Evolutionary conservation across 208 protist genomes (phyloP).

Genomic region (Trypanosoma mega): DNA sequence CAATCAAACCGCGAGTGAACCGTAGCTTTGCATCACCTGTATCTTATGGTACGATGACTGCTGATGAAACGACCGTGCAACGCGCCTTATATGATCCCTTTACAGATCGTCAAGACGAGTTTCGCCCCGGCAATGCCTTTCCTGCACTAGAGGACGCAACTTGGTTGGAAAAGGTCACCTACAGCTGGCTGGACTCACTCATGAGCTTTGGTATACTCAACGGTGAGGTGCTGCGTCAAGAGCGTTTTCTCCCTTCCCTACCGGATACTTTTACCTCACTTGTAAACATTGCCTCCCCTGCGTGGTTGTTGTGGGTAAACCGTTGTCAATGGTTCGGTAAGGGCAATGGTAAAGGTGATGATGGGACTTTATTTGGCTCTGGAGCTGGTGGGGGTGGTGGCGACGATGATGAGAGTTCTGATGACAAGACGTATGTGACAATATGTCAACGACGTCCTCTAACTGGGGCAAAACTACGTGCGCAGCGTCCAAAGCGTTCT

Average conservation of each 20-base stretch:
- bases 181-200: constrained; percentile 68
- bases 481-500: constrained; percentile 34
- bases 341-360: no score
- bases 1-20: not conserved
- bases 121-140: constrained; percentile 68
- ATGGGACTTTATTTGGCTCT: constrained; percentile 2
- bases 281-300: constrained; percentile 36
- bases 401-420: constrained; percentile 43
- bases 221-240: constrained; percentile 53
- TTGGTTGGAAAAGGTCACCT: constrained; percentile 38
- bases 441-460: constrained; percentile 37
- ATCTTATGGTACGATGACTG: constrained; percentile 11
- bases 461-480: constrained; percentile 41
- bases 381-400: constrained; percentile 18
- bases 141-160: constrained; percentile 44
- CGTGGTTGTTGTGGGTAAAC: constrained; percentile 60
- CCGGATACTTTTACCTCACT: constrained; percentile 44
- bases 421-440: constrained; percentile 48
- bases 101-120: constrained; percentile 51
- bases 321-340: constrained; percentile 46
- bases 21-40: not conserved
- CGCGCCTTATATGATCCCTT: constrained; percentile 42
- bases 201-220: constrained; percentile 54
- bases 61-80: constrained; percentile 25
- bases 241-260: constrained; percentile 60